These are phyloP conservation scores for Salix dunnii DNA, from an alignment of 345 rosid genomes.

Conservation along the genomic window DNA sequence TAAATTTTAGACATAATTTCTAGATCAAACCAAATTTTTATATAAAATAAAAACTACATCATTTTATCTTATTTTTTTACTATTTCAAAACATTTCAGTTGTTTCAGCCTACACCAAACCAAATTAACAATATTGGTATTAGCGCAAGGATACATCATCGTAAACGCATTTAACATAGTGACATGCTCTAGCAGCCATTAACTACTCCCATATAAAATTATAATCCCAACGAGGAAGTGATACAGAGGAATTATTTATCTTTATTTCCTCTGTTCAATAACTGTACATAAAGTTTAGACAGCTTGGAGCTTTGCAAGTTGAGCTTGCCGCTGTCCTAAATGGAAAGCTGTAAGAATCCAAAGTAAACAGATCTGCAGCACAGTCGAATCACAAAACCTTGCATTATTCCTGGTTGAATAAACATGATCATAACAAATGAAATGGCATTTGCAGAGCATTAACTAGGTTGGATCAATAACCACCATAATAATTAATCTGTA, in stretches of 20 bases:
- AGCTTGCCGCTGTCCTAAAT: conserved; percentile 66
- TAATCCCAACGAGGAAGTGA: background rate
- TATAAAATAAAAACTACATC: too few relatives aligned
- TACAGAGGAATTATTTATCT: background rate
- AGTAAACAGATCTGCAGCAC: conserved; percentile 52
- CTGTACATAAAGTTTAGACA: conserved; percentile 15
- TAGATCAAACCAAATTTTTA: too few relatives aligned
- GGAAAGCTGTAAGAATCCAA: conserved; percentile 75
- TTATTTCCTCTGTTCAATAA: background rate
- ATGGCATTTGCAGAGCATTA: too few relatives aligned
- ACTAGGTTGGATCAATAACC: background rate
- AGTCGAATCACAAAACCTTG: conserved; percentile 3
- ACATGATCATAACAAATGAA: background rate
- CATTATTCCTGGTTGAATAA: background rate
- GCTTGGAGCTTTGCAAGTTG: conserved; percentile 59
- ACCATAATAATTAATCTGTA: background rate
- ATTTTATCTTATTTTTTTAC: too few relatives aligned
- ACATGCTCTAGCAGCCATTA: too few relatives aligned
- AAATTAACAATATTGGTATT: too few relatives aligned
- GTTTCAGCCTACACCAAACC: too few relatives aligned
- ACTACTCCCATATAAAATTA: too few relatives aligned
- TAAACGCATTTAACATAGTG: too few relatives aligned
- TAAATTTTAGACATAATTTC: too few relatives aligned
- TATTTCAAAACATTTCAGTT: too few relatives aligned
- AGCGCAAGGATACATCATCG: too few relatives aligned